Conservation (phyloP, 2,329 filamentous ascomycete genomes). For the Magnaporthiopsis poae region DNA sequence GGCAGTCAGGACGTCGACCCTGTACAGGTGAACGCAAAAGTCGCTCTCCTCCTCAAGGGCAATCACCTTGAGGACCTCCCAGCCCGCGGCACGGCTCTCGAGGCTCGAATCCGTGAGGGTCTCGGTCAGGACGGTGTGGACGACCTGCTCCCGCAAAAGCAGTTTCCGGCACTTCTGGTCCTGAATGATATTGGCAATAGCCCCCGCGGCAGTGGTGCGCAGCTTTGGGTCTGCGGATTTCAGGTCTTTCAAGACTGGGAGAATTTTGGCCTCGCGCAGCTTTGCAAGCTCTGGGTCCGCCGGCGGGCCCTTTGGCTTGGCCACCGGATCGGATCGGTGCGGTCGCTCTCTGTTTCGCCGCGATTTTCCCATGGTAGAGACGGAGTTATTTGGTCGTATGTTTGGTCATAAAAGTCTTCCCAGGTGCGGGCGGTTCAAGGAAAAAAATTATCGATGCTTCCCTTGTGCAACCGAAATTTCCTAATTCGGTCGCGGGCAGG, state of each 20-base stretch:
- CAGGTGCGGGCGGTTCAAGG: no score
- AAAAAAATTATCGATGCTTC: no score
- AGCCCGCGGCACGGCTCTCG: slow-evolving; percentile 56
- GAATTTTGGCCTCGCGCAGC: slow-evolving; percentile 52
- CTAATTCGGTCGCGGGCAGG: not conserved
- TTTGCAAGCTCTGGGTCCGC: slow-evolving; percentile 54
- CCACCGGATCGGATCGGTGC: slow-evolving; percentile 44
- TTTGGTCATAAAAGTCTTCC: not conserved
- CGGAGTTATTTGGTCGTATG: not conserved
- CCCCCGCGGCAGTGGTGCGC: slow-evolving; percentile 48
- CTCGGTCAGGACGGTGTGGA: slow-evolving; percentile 52
- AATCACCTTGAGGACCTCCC: slow-evolving; percentile 54
- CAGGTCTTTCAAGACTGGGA: slow-evolving; percentile 53
- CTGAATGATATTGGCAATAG: slow-evolving; percentile 52
- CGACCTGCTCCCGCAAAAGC: slow-evolving; percentile 56
- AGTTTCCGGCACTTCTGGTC: slow-evolving; percentile 54
- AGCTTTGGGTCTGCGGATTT: slow-evolving; percentile 48
- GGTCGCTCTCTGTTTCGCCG: slow-evolving; percentile 42
- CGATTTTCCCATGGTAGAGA: slow-evolving; percentile 47
- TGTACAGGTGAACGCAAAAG: slow-evolving; percentile 56
- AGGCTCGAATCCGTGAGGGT: slow-evolving; percentile 53
- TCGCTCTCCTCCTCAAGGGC: slow-evolving; percentile 55
- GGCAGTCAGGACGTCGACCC: slow-evolving; percentile 51
- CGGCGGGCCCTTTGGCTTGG: slow-evolving; percentile 50
- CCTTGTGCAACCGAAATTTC: not conserved